These are phyloP conservation scores for Lactarius sp. DNA, from an alignment of 768 basidiomycete genomes.

Conservation along the genomic window DNA sequence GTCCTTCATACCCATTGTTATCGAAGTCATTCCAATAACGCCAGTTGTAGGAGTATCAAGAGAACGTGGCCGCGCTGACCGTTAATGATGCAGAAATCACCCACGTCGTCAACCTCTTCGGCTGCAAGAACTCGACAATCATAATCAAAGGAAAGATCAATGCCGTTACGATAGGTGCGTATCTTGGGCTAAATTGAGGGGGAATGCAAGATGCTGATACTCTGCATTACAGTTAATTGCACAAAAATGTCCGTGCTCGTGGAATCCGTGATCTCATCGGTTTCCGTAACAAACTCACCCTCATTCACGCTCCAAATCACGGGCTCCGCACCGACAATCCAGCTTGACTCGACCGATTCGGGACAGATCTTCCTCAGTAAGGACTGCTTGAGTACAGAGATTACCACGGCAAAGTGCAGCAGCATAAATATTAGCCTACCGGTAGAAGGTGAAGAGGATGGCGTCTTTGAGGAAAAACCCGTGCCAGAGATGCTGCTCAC, in stretches of 20 bases:
- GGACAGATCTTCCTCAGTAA: slow-evolving; percentile 93
- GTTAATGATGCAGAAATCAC: slow-evolving; percentile 73
- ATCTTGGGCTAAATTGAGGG: not conserved
- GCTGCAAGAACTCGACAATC: slow-evolving; percentile 82
- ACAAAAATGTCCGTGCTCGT: slow-evolving; percentile 82
- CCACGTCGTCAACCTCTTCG: slow-evolving; percentile 85
- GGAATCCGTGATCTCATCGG: slow-evolving; percentile 87
- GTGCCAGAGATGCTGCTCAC: slow-evolving; percentile 96
- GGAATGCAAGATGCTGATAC: not conserved
- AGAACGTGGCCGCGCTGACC: slow-evolving; percentile 66
- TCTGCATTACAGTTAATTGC: slow-evolving; percentile 65
- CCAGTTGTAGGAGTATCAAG: slow-evolving; percentile 76
- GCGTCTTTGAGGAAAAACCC: slow-evolving; percentile 83
- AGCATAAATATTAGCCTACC: slow-evolving; percentile 88
- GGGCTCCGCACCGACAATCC: slow-evolving; percentile 85
- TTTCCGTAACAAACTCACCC: slow-evolving; percentile 86
- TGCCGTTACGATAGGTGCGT: slow-evolving; percentile 81
- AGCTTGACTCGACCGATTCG: slow-evolving; percentile 91
- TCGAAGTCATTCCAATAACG: not conserved
- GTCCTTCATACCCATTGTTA: slow-evolving; percentile 28
- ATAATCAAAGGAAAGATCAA: slow-evolving; percentile 92
- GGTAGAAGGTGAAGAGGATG: slow-evolving; percentile 84
- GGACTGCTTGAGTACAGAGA: slow-evolving; percentile 71
- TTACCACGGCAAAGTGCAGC: slow-evolving; percentile 92
- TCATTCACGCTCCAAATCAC: slow-evolving; percentile 92